Conservation (phyloP, 1,139 yeast species). For the Debaryomyces nepalensis region DNA sequence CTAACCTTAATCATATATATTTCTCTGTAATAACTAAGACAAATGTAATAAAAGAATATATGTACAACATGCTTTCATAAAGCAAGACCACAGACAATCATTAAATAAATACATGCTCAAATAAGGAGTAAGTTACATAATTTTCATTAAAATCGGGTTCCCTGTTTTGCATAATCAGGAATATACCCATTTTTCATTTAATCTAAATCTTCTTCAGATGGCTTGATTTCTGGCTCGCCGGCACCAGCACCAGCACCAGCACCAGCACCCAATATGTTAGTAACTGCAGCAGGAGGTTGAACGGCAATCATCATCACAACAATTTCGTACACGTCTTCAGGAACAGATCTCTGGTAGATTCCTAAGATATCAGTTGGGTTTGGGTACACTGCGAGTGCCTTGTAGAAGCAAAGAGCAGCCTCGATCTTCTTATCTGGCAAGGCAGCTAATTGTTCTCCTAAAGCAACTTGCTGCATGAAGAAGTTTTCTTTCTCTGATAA, state of each 20-base stretch:
- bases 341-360: slow-evolving; percentile 86
- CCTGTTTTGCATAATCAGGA: background rate
- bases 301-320: slow-evolving; percentile 88
- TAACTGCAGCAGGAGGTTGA: slow-evolving; percentile 83
- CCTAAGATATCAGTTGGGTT: slow-evolving; percentile 90
- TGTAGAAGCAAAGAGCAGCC: slow-evolving; percentile 89
- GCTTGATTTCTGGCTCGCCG: slow-evolving; percentile 32
- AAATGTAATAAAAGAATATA: slow-evolving; percentile 7
- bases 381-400: slow-evolving; percentile 93
- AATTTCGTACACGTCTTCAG: slow-evolving; percentile 78
- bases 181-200: slow-evolving; percentile 19
- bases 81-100: slow-evolving; percentile 8
- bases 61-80: slow-evolving; percentile 8
- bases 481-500: slow-evolving; percentile 71
- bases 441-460: slow-evolving; percentile 75
- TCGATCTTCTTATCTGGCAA: slow-evolving; percentile 66
- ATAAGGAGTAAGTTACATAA: slow-evolving; percentile 8
- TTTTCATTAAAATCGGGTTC: slow-evolving; percentile 8
- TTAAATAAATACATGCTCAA: slow-evolving; percentile 8
- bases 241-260: slow-evolving; percentile 23
- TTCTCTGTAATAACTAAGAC: slow-evolving; percentile 1
- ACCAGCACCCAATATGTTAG: slow-evolving; percentile 61
- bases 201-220: slow-evolving; percentile 46
- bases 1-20: slow-evolving; percentile 6
- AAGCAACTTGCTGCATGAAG: slow-evolving; percentile 82